Conservation (phyloP, 352 stramenopile species). For the Phytophthora lateralis region DNA sequence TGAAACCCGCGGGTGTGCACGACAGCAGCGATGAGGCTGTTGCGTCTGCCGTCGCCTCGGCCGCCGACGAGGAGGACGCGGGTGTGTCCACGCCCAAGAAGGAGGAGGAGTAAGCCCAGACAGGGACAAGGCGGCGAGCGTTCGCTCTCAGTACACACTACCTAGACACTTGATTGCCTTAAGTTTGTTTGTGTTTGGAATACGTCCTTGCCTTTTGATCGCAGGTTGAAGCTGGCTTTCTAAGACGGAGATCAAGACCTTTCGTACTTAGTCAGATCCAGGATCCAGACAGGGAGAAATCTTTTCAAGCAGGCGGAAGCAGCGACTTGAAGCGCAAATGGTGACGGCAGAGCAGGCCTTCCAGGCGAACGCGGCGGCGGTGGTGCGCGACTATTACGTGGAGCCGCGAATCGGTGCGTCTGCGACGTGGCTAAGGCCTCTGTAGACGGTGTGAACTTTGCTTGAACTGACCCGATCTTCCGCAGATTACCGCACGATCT, state of each 20-base stretch:
- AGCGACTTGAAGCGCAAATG: conserved; percentile 45
- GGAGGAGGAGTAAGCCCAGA: conserved; percentile 31
- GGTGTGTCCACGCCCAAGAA: conserved; percentile 19
- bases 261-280: conserved; percentile 26
- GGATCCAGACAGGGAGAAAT: conserved; percentile 14
- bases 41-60: conserved; percentile 30
- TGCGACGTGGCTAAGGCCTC: neutral
- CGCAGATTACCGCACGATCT: conserved; percentile 97
- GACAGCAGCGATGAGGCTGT: conserved; percentile 36
- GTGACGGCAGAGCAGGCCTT: conserved; percentile 75
- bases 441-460: neutral
- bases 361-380: conserved; percentile 73
- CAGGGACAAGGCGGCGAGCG: neutral
- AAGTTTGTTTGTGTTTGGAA: no score
- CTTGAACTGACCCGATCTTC: conserved; percentile 20
- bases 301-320: conserved; percentile 27
- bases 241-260: neutral
- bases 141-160: conserved; percentile 29
- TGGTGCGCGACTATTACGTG: conserved; percentile 86
- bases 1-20: conserved; percentile 75
- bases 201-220: neutral
- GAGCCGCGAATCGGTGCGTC: conserved; percentile 80
- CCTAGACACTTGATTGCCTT: conserved; percentile 13
- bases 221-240: conserved; percentile 16
- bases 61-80: conserved; percentile 28